These are phyloP conservation scores for Eimeria sp. DNA, from an alignment of 169 alveolate genomes.

Conservation along the genomic window DNA sequence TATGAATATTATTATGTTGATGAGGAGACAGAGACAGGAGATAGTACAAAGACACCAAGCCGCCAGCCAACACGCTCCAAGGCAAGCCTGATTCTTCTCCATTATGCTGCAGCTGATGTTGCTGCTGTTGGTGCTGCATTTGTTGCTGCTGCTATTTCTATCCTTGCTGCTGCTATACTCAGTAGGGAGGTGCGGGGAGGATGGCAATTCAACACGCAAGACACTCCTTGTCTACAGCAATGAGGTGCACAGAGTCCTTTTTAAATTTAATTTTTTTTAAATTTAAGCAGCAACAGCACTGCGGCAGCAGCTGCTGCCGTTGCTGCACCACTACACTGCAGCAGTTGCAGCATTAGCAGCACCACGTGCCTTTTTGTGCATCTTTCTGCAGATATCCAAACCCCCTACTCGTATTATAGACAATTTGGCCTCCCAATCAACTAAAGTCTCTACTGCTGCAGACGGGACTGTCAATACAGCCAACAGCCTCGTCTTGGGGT, in stretches of 20 bases:
- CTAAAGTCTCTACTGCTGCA: background rate
- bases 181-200: background rate
- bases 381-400: background rate
- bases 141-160: constrained; percentile 21
- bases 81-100: background rate
- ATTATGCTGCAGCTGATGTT: background rate
- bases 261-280: no score
- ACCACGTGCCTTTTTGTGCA: no score
- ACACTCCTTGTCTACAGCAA: no score
- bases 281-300: no score
- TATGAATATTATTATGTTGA: constrained; percentile 58
- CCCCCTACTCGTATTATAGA: background rate
- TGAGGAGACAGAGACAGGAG: constrained; percentile 4
- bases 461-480: background rate
- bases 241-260: no score
- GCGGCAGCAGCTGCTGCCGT: no score
- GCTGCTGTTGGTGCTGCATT: constrained; percentile 24
- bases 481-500: background rate
- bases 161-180: background rate
- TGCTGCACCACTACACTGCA: background rate
- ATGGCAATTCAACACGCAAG: no score
- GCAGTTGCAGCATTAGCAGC: constrained; percentile 3
- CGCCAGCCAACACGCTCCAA: background rate
- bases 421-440: background rate
- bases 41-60: background rate